phyloP scores from a whole-genome alignment of 768 basidiomycete species.

The Tubosaeta brunneosetosa region DNA sequence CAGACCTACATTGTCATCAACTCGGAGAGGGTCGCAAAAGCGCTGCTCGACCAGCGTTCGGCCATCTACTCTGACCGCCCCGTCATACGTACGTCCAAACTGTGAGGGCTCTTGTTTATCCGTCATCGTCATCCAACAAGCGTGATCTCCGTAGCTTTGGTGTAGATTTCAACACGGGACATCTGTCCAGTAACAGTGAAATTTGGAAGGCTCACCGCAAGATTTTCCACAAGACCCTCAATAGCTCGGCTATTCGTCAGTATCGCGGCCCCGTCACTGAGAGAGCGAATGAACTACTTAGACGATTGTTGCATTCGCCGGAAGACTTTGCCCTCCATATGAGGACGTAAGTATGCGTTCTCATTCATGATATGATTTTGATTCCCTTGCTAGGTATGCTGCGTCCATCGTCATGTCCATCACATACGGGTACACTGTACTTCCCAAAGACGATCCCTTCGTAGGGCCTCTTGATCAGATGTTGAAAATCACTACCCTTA shows the following conservation, averaged over 20 bases:
- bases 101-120: background rate
- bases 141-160: conserved; percentile 15
- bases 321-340: conserved; percentile 11
- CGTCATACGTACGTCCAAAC: conserved; percentile 2
- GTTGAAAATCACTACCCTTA: background rate
- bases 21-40: conserved; percentile 19
- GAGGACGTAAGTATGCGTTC: conserved; percentile 16
- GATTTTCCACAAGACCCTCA: conserved; percentile 13
- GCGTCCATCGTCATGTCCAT: conserved; percentile 19
- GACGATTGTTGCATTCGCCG: conserved; percentile 11
- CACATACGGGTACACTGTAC: conserved; percentile 17
- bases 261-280: conserved; percentile 10
- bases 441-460: conserved; percentile 16
- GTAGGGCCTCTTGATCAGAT: conserved; percentile 13
- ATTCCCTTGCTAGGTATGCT: conserved; percentile 10
- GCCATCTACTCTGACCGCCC: conserved; percentile 21
- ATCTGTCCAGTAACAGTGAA: conserved; percentile 16
- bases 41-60: conserved; percentile 25
- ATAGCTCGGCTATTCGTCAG: conserved; percentile 6
- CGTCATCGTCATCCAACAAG: background rate
- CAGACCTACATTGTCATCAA: conserved; percentile 23
- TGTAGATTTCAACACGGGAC: conserved; percentile 20
- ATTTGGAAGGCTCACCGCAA: conserved; percentile 15
- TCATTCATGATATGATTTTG: background rate
- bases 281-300: conserved; percentile 6